Percentiles rank a stretch among this genome's conserved stretches.
phyloP scores from a whole-genome alignment of 1,284 basidiomycete species.

The Erythrobasidium hasegawianum region DNA sequence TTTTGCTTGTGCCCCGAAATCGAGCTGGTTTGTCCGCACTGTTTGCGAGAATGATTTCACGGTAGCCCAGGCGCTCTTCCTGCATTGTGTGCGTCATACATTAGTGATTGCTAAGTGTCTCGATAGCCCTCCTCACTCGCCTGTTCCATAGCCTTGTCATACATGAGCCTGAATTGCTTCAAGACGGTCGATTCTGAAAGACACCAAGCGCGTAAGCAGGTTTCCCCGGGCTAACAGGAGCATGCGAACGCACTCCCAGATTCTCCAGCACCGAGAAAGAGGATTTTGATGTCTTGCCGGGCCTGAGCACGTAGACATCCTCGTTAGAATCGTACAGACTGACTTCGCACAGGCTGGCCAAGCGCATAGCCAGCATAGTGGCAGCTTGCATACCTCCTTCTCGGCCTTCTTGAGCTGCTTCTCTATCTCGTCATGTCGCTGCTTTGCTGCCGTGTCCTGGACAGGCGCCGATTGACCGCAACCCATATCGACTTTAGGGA shows the following conservation, averaged over 20 bases:
- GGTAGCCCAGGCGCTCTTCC: conserved; percentile 30
- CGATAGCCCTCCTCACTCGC: conserved; percentile 1
- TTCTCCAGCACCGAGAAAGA: conserved; percentile 74
- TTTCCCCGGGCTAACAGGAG: background rate
- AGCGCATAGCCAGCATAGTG: no score
- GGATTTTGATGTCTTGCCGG: conserved; percentile 55
- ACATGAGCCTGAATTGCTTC: conserved; percentile 66
- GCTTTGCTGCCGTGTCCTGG: conserved; percentile 51
- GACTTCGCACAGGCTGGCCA: no score
- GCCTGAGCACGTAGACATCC: background rate
- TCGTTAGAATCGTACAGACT: background rate
- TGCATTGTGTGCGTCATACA: background rate
- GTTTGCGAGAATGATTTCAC: conserved; percentile 89
- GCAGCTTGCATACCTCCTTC: conserved; percentile 74
- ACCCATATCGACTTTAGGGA: conserved; percentile 47
- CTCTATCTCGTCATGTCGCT: conserved; percentile 83
- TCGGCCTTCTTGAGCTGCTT: conserved; percentile 88
- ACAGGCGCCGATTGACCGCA: conserved; percentile 50
- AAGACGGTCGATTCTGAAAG: conserved; percentile 75
- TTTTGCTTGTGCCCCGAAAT: no score
- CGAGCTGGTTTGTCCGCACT: conserved; percentile 71
- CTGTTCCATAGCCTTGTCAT: conserved; percentile 64
- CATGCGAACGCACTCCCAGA: conserved; percentile 2
- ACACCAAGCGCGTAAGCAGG: background rate
- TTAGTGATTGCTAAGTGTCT: background rate